Evolutionary conservation across 345 rosid species (phyloP).

Genomic region (Eutrema japonicum): DNA sequence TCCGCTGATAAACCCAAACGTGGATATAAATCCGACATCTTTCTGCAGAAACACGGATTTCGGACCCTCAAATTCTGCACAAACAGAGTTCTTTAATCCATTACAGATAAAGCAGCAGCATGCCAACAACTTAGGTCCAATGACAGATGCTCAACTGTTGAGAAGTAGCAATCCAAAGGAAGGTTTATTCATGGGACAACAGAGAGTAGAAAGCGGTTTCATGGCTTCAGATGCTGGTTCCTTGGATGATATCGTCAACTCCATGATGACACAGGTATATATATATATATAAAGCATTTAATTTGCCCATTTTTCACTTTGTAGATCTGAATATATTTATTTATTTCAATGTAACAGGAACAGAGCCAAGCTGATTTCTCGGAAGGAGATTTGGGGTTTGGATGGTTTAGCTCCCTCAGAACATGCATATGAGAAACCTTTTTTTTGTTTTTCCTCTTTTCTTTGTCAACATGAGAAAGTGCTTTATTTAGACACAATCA

Average conservation of each 20-base stretch:
- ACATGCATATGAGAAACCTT: conserved; percentile 48
- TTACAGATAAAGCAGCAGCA: conserved; percentile 45
- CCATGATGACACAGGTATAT: conserved; percentile 57
- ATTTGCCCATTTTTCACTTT: neutral
- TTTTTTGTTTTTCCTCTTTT: neutral
- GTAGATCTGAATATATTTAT: neutral
- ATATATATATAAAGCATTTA: conserved; percentile 7
- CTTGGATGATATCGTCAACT: conserved; percentile 61
- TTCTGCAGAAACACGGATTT: conserved; percentile 47
- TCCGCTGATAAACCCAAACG: conserved; percentile 21
- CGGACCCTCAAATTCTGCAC: conserved; percentile 45
- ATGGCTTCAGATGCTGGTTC: conserved; percentile 52
- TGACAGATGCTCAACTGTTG: conserved; percentile 41
- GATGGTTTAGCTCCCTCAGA: conserved; percentile 47
- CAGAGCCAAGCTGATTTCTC: conserved; percentile 44
- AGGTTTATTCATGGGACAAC: conserved; percentile 51
- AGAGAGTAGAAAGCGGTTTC: conserved; percentile 47
- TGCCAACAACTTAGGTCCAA: conserved; percentile 38
- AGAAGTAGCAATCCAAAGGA: conserved; percentile 38
- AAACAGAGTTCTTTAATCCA: conserved; percentile 39
- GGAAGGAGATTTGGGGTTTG: conserved; percentile 52
- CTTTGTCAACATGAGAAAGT: conserved; percentile 30
- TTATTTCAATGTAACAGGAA: conserved; percentile 51
- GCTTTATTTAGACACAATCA: conserved; percentile 25
- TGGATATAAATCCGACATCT: conserved; percentile 44